Conservation (phyloP, 129 eudicot genomes). For the Flaveria sonorensis region DNA sequence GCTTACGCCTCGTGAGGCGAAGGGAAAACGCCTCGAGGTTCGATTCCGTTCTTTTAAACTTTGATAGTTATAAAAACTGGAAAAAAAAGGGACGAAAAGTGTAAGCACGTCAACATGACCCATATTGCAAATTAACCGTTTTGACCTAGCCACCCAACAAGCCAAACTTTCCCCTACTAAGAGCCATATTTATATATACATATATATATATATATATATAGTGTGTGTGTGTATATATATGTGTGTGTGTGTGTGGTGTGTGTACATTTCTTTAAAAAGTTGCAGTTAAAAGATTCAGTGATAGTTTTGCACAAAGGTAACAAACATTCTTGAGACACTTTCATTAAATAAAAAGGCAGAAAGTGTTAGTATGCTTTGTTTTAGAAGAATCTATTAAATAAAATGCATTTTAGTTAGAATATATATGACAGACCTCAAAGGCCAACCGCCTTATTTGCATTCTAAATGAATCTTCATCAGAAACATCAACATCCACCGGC, state of each 20-base stretch:
- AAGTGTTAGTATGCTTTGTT: background rate
- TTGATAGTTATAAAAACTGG: too few relatives aligned
- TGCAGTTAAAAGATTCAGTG: background rate
- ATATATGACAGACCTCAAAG: conserved; percentile 52
- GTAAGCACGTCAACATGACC: background rate
- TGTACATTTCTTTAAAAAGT: background rate
- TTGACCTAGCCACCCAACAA: background rate
- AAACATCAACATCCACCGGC: conserved; percentile 81
- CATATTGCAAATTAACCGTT: background rate
- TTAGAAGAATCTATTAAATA: background rate
- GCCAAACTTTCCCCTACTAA: background rate
- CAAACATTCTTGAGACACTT: background rate
- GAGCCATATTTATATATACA: background rate
- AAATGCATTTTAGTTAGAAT: conserved; percentile 6
- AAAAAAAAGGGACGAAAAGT: background rate
- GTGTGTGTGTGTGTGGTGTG: background rate
- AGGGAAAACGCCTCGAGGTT: too few relatives aligned
- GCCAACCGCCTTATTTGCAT: conserved; percentile 83
- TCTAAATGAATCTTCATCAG: conserved; percentile 75
- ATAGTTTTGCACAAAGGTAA: background rate
- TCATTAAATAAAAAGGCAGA: background rate
- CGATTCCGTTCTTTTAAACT: too few relatives aligned
- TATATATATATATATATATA: background rate
- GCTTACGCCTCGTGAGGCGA: too few relatives aligned
- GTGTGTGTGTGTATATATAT: background rate